These are phyloP conservation scores for Thelonectria blattea DNA, from an alignment of 2,329 filamentous ascomycete genomes.

Conservation along the genomic window DNA sequence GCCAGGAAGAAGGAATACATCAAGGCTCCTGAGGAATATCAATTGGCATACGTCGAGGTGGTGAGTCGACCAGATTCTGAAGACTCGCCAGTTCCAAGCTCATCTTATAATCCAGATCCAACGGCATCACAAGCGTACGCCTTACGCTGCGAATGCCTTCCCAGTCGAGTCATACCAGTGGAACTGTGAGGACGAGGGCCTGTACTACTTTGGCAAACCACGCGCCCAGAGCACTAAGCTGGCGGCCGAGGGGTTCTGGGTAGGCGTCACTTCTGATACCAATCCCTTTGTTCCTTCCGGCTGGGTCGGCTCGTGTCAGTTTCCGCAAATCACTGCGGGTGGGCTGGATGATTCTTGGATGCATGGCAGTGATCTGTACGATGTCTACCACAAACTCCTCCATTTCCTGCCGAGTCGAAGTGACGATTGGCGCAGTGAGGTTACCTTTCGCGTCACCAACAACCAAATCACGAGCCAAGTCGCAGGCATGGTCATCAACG, in stretches of 20 bases:
- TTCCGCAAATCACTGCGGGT: constrained; percentile 77
- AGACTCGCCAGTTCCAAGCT: not conserved
- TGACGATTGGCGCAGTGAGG: constrained; percentile 48
- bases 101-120: constrained; percentile 62
- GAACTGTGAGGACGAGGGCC: constrained; percentile 72
- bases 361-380: constrained; percentile 78
- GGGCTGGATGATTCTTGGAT: constrained; percentile 77
- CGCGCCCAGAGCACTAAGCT: constrained; percentile 50
- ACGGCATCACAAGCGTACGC: constrained; percentile 84
- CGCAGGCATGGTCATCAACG: constrained; percentile 74
- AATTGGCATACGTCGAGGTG: constrained; percentile 77
- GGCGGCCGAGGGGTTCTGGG: constrained; percentile 68
- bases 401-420: constrained; percentile 66
- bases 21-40: constrained; percentile 58
- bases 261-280: constrained; percentile 62
- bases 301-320: constrained; percentile 77
- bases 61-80: constrained; percentile 50
- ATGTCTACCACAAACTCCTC: constrained; percentile 75
- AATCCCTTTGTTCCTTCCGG: constrained; percentile 73
- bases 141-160: constrained; percentile 79
- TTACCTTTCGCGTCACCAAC: constrained; percentile 76
- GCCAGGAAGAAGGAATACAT: constrained; percentile 71
- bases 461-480: constrained; percentile 86
- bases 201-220: constrained; percentile 73
- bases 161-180: constrained; percentile 74